Evolutionary conservation across 345 rosid species (phyloP).

Genomic region (rapeseed (Brassica napus)): DNA sequence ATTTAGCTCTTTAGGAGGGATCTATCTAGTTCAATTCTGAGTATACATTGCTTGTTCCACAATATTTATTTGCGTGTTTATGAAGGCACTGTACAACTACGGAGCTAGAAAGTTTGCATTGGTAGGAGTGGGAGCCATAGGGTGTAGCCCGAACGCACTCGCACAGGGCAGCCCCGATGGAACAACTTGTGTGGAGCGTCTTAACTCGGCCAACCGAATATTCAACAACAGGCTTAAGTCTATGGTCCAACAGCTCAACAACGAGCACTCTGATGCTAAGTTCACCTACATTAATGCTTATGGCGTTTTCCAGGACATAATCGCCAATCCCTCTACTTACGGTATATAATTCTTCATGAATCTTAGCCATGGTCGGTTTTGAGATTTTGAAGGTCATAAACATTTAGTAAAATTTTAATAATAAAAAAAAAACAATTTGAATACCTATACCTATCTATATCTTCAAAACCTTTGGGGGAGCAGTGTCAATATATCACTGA

Average conservation of each 20-base stretch:
- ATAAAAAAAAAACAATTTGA: too few relatives aligned
- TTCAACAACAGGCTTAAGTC: slow-evolving; percentile 71
- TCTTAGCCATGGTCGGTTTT: not conserved
- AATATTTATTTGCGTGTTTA: slow-evolving; percentile 2
- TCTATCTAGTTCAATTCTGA: not conserved
- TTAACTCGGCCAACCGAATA: slow-evolving; percentile 66
- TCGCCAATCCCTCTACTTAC: slow-evolving; percentile 49
- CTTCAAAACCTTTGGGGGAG: too few relatives aligned
- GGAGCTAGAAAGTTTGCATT: slow-evolving; percentile 86
- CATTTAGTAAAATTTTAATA: too few relatives aligned
- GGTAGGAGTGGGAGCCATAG: slow-evolving; percentile 78
- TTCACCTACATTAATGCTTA: slow-evolving; percentile 68
- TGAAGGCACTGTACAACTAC: slow-evolving; percentile 58
- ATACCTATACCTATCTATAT: too few relatives aligned
- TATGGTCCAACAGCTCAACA: slow-evolving; percentile 68
- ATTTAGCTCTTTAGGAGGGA: not conserved
- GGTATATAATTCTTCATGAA: slow-evolving; percentile 34
- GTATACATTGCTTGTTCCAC: not conserved
- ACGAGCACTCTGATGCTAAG: slow-evolving; percentile 51
- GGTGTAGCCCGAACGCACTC: slow-evolving; percentile 82
- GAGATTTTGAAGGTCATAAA: too few relatives aligned
- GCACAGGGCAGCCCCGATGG: slow-evolving; percentile 69
- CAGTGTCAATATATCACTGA: too few relatives aligned
- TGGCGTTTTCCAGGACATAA: slow-evolving; percentile 70
- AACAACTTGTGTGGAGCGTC: slow-evolving; percentile 54